These are phyloP conservation scores for Acacia acuminata DNA, from an alignment of 306 rosid species.

Conservation along the genomic window DNA sequence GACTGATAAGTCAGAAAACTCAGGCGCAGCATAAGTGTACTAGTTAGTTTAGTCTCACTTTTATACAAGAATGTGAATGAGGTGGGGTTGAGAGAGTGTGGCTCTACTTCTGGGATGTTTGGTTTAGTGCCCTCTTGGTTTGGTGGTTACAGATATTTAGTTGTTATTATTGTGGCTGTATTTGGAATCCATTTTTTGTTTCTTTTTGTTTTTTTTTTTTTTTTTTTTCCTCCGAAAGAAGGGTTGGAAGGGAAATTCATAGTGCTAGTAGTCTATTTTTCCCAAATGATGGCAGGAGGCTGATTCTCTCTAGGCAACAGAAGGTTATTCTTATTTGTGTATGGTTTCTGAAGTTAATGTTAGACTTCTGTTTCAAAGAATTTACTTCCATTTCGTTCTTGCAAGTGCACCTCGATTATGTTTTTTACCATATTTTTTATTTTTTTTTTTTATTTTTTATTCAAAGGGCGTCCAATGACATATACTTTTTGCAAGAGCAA, in stretches of 20 bases:
- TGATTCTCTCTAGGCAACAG: background rate
- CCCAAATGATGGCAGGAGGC: background rate
- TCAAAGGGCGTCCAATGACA: too few relatives aligned
- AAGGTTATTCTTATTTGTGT: slow-evolving; percentile 40
- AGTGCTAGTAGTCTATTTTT: slow-evolving; percentile 1
- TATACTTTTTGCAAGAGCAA: too few relatives aligned
- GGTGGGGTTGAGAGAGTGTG: slow-evolving; percentile 21
- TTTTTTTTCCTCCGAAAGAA: background rate
- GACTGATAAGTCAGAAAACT: slow-evolving; percentile 62
- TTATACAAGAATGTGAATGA: slow-evolving; percentile 22
- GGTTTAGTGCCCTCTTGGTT: slow-evolving; percentile 20
- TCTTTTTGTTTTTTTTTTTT: slow-evolving; percentile 17
- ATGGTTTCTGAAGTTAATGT: slow-evolving; percentile 28
- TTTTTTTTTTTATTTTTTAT: background rate
- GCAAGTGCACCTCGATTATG: background rate
- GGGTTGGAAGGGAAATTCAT: slow-evolving; percentile 31
- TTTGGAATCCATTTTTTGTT: slow-evolving; percentile 18
- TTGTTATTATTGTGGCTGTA: slow-evolving; percentile 31
- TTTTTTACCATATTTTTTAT: background rate
- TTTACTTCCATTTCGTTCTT: background rate
- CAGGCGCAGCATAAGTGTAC: slow-evolving; percentile 47
- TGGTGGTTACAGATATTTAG: slow-evolving; percentile 30
- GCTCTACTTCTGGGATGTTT: slow-evolving; percentile 9
- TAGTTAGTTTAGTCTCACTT: slow-evolving; percentile 15
- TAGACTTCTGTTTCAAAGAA: slow-evolving; percentile 1